Base-by-base conservation (phyloP, 2,329 filamentous ascomycete species). In the Periconia digitata region DNA sequence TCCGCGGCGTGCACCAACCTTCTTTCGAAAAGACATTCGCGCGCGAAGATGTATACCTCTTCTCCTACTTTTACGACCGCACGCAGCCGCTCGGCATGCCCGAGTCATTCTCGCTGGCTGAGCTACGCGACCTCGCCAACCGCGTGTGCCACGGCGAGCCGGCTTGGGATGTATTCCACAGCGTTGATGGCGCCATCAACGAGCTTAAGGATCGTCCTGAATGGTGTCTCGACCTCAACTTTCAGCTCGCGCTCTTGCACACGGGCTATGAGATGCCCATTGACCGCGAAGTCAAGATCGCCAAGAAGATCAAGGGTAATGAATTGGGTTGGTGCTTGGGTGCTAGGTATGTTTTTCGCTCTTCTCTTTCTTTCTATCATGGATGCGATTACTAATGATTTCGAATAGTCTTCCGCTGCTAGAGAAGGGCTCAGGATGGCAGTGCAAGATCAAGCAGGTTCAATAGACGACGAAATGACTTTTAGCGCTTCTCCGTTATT, bases 211-310 rank as follows among this genome's bases (percentile, higher is more conserved):
- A 83, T 53, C 83, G 92, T 49, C 91, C 94, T 2, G 92, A 99
- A 74, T 89, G 87, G 73, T 99, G 94, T 74, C 76, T 99, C 63
- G 94, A 99, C 73, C 77, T 99, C 62, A 99, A 90, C 77, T 99
- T 97, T 69, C 96, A 96, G 90, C 76, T 95, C 62, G 89, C 89
- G 21, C 79, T 99, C 48, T 77, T 97, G 46, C 92, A 97, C 73
- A 95, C 90, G 6, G 94, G 94, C 3, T 99, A 99, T 66, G 94
- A 97, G 60, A 96, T 99, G 90, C 92, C 92, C 3, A 86, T 97
- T 62, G 90, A 96, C 59, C 83, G 95, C 34, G 94, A 99, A 74
- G 91, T 99, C 58, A 92, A 89, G 80, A 95, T 96, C 68, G 94
- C 92, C 51, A 99, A 99, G 87, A 96, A 96, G 81, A 95, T 99